Percentiles rank a stretch among this genome's conserved stretches.
Conservation (phyloP, 2,329 filamentous ascomycete genomes). For the Sporothrix mexicana region DNA sequence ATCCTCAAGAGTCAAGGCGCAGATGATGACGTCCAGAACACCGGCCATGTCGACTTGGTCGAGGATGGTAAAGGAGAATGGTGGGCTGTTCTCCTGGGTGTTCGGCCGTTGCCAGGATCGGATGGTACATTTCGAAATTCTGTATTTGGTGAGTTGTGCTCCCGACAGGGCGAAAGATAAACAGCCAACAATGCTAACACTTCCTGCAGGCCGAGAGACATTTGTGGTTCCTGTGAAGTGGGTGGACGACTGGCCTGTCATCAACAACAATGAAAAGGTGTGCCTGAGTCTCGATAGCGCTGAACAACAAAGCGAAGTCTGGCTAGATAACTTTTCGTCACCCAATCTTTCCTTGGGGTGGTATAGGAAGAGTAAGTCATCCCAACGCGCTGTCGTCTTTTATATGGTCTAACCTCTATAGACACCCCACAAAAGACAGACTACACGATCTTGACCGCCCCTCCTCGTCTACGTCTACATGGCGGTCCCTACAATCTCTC, state of each 20-base stretch:
- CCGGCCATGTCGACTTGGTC: conserved; percentile 3
- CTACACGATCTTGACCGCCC: not conserved
- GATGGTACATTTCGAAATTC: not conserved
- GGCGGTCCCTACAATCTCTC: conserved; percentile 12
- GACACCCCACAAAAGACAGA: conserved; percentile 9
- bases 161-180: not conserved
- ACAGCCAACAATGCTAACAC: not conserved
- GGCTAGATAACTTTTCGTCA: not conserved
- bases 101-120: not conserved
- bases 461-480: not conserved
- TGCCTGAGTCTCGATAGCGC: not conserved
- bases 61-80: not conserved
- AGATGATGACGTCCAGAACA: conserved; percentile 6
- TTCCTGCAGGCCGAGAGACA: conserved; percentile 3
- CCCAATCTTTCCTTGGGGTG: not conserved
- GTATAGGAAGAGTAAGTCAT: conserved; percentile 2
- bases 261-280: conserved; percentile 5
- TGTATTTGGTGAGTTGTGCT: not conserved
- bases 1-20: not conserved
- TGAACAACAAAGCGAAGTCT: not conserved
- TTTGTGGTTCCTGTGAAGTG: conserved; percentile 3
- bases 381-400: not conserved
- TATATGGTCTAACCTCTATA: not conserved
- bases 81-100: conserved; percentile 9
- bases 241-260: conserved; percentile 10